A percentile compares a stretch with the other conserved stretches of the same genome.
phyloP scores from a whole-genome alignment of 208 protist genomes.

The Leishmania amazonensis region DNA sequence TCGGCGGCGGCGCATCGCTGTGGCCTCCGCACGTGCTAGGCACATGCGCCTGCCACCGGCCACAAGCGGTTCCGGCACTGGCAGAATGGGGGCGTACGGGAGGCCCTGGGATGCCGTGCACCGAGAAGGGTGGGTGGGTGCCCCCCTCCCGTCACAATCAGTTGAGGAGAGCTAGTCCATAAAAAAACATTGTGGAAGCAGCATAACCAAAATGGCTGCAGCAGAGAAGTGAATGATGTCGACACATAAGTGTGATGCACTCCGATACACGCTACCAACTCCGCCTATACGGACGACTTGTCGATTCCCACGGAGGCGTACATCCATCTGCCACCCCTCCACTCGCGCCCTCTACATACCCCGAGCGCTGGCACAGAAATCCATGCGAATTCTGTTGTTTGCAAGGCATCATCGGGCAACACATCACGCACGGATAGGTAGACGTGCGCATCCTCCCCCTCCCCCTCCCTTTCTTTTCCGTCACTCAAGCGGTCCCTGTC shows the following conservation, averaged over 20 bases:
- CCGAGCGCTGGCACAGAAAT: background rate
- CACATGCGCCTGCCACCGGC: background rate
- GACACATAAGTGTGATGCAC: background rate
- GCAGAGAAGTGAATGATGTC: background rate
- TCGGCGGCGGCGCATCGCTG: background rate
- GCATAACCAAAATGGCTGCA: no score
- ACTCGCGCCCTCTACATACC: background rate
- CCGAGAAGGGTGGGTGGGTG: background rate
- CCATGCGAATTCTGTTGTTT: background rate
- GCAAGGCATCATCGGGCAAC: background rate
- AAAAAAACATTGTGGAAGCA: no score
- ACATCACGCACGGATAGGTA: background rate
- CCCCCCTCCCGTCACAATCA: background rate
- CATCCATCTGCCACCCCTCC: background rate
- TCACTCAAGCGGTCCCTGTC: background rate
- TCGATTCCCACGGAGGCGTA: background rate
- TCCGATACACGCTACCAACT: background rate
- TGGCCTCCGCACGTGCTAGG: background rate
- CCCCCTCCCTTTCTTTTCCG: background rate
- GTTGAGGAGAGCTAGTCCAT: background rate
- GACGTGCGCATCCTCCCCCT: background rate
- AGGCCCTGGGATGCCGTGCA: background rate
- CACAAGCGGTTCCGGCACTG: background rate
- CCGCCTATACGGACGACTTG: background rate
- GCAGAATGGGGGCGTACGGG: background rate